These are phyloP conservation scores for Plectranthus barbatus DNA, from an alignment of 257 asterid genomes.

Conservation along the genomic window DNA sequence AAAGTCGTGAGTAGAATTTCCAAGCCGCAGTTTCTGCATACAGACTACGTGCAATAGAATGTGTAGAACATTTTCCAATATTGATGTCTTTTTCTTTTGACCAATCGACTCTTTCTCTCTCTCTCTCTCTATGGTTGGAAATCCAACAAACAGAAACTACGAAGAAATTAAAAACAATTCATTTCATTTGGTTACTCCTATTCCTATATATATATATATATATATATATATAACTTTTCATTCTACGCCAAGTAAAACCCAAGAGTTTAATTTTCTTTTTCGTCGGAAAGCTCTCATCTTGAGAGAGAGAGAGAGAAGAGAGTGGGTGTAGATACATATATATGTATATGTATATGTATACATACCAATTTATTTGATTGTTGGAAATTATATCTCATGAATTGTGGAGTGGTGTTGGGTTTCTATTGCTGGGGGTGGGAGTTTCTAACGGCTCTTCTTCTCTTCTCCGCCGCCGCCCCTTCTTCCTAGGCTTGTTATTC, in stretches of 20 bases:
- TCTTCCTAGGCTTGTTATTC: neutral
- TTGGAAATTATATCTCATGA: conserved; percentile 55
- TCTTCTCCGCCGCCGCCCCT: conserved; percentile 30
- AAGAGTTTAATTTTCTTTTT: neutral
- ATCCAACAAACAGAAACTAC: neutral
- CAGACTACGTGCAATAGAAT: neutral
- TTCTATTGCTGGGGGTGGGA: conserved; percentile 85
- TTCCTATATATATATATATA: neutral
- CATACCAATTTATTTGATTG: neutral
- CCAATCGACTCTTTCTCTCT: too few relatives aligned
- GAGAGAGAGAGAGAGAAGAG: neutral
- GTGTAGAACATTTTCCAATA: neutral
- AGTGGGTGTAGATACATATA: too few relatives aligned
- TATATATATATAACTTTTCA: too few relatives aligned
- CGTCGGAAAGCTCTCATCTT: neutral
- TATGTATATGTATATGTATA: too few relatives aligned
- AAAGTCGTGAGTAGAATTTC: neutral
- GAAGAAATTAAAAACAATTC: neutral
- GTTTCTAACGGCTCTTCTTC: conserved; percentile 76
- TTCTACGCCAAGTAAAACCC: too few relatives aligned
- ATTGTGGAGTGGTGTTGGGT: conserved; percentile 64
- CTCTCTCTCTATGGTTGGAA: neutral
- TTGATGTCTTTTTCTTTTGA: conserved; percentile 1
- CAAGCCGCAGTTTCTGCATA: neutral
- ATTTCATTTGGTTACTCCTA: too few relatives aligned